A percentile compares a stretch with the other conserved stretches of the same genome.
phyloP scores from a whole-genome alignment of 768 basidiomycete genomes.

The Daedaleopsis sinensis region DNA sequence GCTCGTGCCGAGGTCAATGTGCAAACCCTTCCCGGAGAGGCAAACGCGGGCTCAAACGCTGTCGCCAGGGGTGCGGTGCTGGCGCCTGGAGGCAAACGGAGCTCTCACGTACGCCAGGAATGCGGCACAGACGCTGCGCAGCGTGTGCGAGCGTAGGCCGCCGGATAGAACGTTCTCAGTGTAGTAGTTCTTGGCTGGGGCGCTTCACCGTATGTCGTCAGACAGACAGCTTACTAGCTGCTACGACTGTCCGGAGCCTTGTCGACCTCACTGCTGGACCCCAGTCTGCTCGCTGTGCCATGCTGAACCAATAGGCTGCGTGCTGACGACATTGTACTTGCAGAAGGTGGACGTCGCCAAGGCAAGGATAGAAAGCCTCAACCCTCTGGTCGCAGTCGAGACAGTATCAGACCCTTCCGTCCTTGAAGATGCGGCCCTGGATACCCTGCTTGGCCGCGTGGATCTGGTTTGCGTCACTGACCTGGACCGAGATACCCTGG shows the following conservation, averaged over 20 bases:
- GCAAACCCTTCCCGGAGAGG: not conserved
- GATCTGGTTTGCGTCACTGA: constrained; percentile 92
- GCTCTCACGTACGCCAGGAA: constrained; percentile 16
- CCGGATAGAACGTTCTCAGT: not conserved
- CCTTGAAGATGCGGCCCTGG: constrained; percentile 55
- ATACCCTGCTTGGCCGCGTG: constrained; percentile 60
- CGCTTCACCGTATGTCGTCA: not conserved
- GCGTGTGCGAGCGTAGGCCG: constrained; percentile 3
- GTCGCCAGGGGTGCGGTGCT: constrained; percentile 1
- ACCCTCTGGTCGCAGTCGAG: constrained; percentile 87
- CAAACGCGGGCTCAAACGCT: not conserved
- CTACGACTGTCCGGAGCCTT: not conserved
- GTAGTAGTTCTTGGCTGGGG: not conserved
- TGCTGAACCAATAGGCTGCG: not conserved
- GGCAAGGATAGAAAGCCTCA: constrained; percentile 83
- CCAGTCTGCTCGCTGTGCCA: not conserved
- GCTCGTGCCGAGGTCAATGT: not conserved
- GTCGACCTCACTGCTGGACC: not conserved
- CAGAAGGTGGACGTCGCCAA: constrained; percentile 89
- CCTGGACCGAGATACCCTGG: constrained; percentile 66
- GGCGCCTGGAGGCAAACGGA: not conserved
- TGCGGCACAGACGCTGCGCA: constrained; percentile 10
- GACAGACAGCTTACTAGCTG: not conserved
- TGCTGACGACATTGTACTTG: constrained; percentile 3
- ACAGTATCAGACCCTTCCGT: constrained; percentile 54